Conservation (phyloP, 306 rosid species). For the Parietaria judaica region DNA sequence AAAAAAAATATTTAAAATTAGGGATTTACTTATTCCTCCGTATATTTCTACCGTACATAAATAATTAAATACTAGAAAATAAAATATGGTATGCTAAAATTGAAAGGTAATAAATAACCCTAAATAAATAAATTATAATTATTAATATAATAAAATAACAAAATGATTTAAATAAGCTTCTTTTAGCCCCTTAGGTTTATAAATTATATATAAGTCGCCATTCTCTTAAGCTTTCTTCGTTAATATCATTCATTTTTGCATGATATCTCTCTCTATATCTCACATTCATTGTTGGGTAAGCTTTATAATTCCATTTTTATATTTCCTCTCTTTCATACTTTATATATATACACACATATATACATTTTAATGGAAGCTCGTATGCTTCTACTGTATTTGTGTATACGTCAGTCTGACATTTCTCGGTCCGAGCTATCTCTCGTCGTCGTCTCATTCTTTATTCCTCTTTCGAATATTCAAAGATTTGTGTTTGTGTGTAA, state of each 20-base stretch:
- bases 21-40: not conserved
- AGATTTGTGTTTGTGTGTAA: too few species aligned
- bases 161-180: conserved; percentile 9
- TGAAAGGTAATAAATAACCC: not conserved
- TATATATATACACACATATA: not conserved
- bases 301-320: not conserved
- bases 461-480: conserved; percentile 4
- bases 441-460: conserved; percentile 1
- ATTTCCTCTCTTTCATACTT: not conserved
- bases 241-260: conserved; percentile 34
- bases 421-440: conserved; percentile 30
- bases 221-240: conserved; percentile 31
- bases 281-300: conserved; percentile 31
- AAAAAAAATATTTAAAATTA: not conserved
- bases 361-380: not conserved
- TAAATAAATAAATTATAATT: not conserved
- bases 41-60: conserved; percentile 20
- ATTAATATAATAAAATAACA: not conserved
- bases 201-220: conserved; percentile 13
- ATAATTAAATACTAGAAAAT: conserved; percentile 1
- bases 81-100: not conserved
- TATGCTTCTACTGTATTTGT: not conserved
- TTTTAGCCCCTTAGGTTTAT: not conserved
- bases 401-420: conserved; percentile 20
- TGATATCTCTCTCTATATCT: conserved; percentile 14